Evolutionary conservation across 257 asterid species (phyloP).

Genomic region (Gentiana dahurica): DNA sequence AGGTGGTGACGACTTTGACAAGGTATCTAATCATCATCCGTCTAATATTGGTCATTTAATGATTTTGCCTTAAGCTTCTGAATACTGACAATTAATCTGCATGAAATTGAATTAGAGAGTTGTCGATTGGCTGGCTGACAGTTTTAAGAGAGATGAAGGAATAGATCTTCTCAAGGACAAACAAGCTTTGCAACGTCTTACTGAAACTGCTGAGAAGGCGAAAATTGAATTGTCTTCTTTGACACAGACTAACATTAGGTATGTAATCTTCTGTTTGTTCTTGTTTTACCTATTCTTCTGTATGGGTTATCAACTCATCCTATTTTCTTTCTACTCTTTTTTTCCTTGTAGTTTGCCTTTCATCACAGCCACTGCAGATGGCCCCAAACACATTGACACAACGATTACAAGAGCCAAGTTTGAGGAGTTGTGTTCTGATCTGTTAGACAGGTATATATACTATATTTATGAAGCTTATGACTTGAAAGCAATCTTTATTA

Average conservation of each 20-base stretch:
- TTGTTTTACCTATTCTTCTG: neutral
- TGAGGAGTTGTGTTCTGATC: constrained; percentile 66
- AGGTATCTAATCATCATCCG: constrained; percentile 19
- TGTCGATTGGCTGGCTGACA: constrained; percentile 78
- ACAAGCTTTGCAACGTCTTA: constrained; percentile 80
- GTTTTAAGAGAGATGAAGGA: constrained; percentile 62
- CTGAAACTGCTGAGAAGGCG: constrained; percentile 81
- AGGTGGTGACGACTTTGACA: constrained; percentile 86
- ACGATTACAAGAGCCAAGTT: constrained; percentile 62
- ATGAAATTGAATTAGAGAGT: constrained; percentile 34
- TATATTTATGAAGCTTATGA: neutral
- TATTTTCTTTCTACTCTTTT: neutral
- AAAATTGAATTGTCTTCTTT: constrained; percentile 67
- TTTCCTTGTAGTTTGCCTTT: constrained; percentile 59
- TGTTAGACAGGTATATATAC: constrained; percentile 55
- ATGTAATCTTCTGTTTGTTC: neutral
- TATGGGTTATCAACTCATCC: neutral
- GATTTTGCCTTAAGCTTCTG: neutral
- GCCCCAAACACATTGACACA: constrained; percentile 77
- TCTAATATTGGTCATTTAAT: neutral
- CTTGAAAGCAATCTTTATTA: no score
- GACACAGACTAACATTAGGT: constrained; percentile 73
- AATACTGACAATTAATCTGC: constrained; percentile 1
- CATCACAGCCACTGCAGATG: constrained; percentile 76
- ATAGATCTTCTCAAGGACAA: constrained; percentile 77